Conservation (phyloP, 2,329 filamentous ascomycete species). For the Cordyceps militaris region DNA sequence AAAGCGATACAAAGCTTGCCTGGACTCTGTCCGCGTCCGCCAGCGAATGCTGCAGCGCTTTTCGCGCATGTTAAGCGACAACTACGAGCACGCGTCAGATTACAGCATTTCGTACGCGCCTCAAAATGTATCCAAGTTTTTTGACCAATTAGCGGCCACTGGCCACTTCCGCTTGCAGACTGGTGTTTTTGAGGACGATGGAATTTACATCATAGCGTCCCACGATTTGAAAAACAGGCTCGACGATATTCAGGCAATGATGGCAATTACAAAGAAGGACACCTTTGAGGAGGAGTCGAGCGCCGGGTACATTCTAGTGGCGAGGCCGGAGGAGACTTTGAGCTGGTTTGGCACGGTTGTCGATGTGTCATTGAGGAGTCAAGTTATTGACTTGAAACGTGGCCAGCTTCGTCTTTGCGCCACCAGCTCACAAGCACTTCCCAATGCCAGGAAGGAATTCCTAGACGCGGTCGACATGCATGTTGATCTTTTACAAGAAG, state of each 20-base stretch:
- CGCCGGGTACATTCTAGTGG: constrained; percentile 71
- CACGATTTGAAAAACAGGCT: constrained; percentile 67
- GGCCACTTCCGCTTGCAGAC: constrained; percentile 84
- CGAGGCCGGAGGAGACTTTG: constrained; percentile 72
- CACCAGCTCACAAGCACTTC: constrained; percentile 72
- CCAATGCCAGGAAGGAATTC: constrained; percentile 72
- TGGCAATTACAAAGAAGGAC: constrained; percentile 60
- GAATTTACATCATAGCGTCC: constrained; percentile 78
- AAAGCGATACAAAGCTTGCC: constrained; percentile 89
- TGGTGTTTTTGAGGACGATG: constrained; percentile 61
- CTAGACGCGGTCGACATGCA: constrained; percentile 73
- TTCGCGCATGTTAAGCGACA: constrained; percentile 79
- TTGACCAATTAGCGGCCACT: constrained; percentile 71
- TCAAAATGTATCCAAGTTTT: constrained; percentile 66
- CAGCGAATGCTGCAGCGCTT: constrained; percentile 97
- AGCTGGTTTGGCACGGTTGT: constrained; percentile 77
- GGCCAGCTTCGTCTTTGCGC: constrained; percentile 85
- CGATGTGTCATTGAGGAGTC: constrained; percentile 63
- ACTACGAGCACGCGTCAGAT: constrained; percentile 95
- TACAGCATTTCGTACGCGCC: constrained; percentile 73
- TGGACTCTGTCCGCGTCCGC: constrained; percentile 92
- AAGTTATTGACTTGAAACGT: constrained; percentile 75
- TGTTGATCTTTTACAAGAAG: constrained; percentile 83
- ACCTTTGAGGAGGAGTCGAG: constrained; percentile 60
- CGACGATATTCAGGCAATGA: constrained; percentile 76